Base-by-base conservation (phyloP, 495 filamentous ascomycete species). In the Neurospora discreta region DNA sequence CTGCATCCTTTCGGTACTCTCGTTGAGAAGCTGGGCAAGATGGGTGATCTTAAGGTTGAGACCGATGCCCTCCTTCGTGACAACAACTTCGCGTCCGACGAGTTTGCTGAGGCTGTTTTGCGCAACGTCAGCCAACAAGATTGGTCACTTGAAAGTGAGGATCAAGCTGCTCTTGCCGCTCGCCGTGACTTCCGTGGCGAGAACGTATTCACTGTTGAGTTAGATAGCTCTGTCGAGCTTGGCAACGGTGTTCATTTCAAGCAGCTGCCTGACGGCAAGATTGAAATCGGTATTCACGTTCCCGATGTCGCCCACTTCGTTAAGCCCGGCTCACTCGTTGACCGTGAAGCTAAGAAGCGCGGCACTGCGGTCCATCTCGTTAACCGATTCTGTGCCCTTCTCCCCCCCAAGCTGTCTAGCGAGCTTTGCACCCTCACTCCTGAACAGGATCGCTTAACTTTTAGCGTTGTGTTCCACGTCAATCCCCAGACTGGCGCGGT, bases 41-140 rank as follows among this genome's bases (percentile, higher is more conserved):
- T 98, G 93, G 95, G 95, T 71, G 92, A 98, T 78, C 85, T 96
- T 75, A 96, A 91, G 79, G 94, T 98, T 39, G 95, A 99, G 83
- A 99, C 96, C 5, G 96, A 99, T 83, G 95, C 95, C 52, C 88
- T 99, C 33, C 90, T 99, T 46, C 90, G 95, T 65, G 95, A 99
- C 81, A 99, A 99, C 86, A 99, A 99, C 84, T 99, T 99, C 77
- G 91, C 92, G 8, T 93, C 95, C 0, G 95, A 99, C 77, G 96
- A 99, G 74, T 99, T 99, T 80, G 95, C 93, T 9, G 95, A 98
- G 74, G 95, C 96, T 43, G 96, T 99, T 23, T 82, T 95, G 70
- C 93, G 95, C 79, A 98, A 91, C 80, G 92, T 98, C 74, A 92
- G 92, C 38, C 91, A 92, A 77, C 93, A 97, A 67, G 91, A 97